These are phyloP conservation scores for Raphidocelis subcapitata DNA, from an alignment of 139 green algal genomes.

Conservation along the genomic window DNA sequence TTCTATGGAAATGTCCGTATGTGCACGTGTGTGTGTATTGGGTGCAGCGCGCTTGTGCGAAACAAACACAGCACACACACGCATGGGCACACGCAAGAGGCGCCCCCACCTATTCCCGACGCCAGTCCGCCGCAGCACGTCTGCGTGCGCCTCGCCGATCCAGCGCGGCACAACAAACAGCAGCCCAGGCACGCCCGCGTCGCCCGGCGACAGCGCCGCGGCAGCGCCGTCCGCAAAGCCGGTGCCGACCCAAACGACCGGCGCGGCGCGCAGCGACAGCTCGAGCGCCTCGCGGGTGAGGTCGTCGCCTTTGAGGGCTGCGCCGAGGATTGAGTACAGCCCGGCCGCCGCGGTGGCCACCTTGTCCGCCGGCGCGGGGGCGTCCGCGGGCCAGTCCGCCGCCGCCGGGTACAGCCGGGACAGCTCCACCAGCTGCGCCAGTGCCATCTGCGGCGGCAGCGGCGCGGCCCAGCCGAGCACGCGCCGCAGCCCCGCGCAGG, in stretches of 20 bases:
- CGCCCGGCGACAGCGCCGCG: background rate
- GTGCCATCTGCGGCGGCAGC: slow-evolving; percentile 41
- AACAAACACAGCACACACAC: no score
- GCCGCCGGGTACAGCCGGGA: slow-evolving; percentile 39
- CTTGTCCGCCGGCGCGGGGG: no score
- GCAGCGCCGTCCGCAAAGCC: slow-evolving; percentile 14
- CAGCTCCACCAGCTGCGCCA: slow-evolving; percentile 65
- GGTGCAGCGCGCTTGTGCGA: no score
- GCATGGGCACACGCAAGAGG: no score
- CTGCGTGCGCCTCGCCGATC: no score
- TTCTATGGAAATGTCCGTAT: no score
- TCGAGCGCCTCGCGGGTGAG: slow-evolving; percentile 11
- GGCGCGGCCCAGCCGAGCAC: slow-evolving; percentile 55
- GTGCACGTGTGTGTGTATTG: no score
- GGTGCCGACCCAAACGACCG: slow-evolving; percentile 19
- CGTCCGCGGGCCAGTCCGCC: no score
- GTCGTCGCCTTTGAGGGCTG: background rate
- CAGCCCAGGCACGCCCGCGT: no score
- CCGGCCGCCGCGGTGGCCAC: background rate
- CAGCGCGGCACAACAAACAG: no score
- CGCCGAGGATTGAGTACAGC: background rate
- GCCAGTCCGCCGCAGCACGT: no score
- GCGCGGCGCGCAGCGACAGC: background rate
- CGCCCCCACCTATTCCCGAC: no score
- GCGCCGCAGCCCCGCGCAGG: slow-evolving; percentile 3